phyloP scores from a whole-genome alignment of 1,284 basidiomycete genomes.

The Grifola frondosa region DNA sequence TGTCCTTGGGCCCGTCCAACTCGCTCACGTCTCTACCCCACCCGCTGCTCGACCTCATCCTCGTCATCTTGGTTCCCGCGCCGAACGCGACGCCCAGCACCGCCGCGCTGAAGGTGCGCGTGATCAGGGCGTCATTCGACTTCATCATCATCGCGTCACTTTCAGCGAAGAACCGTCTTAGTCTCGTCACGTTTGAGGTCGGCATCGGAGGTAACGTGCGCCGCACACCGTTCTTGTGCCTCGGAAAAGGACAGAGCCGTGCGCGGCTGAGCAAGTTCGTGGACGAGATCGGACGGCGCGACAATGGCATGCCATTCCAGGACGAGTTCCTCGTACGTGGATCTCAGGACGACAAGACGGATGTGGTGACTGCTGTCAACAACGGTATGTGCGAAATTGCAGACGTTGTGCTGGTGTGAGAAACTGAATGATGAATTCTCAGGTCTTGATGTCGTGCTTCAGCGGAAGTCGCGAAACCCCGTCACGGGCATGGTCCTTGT shows the following conservation, averaged over 20 bases:
- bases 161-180: conserved; percentile 75
- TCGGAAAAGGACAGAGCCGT: conserved; percentile 69
- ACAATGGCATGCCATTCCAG: conserved; percentile 42
- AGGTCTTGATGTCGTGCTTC: conserved; percentile 91
- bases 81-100: conserved; percentile 71
- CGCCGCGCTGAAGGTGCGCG: conserved; percentile 79
- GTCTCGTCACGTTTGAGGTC: conserved; percentile 87
- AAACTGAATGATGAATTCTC: conserved; percentile 10
- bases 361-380: conserved; percentile 96
- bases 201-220: conserved; percentile 77
- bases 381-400: conserved; percentile 66
- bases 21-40: conserved; percentile 79
- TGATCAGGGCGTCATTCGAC: conserved; percentile 83
- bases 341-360: conserved; percentile 85
- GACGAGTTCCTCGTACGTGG: conserved; percentile 80
- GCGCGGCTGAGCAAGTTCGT: conserved; percentile 75
- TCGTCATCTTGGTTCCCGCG: conserved; percentile 86
- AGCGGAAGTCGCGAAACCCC: conserved; percentile 89
- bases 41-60: conserved; percentile 87
- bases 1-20: conserved; percentile 74
- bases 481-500: conserved; percentile 90
- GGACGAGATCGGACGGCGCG: conserved; percentile 59
- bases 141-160: conserved; percentile 81
- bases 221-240: conserved; percentile 85
- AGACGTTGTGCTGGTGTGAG: neutral